Evolutionary conservation across 2,329 filamentous ascomycete genomes (phyloP), one percentile per base, ranked within the genome.

Genomic region (Neopestalotiopsis sp.): DNA sequence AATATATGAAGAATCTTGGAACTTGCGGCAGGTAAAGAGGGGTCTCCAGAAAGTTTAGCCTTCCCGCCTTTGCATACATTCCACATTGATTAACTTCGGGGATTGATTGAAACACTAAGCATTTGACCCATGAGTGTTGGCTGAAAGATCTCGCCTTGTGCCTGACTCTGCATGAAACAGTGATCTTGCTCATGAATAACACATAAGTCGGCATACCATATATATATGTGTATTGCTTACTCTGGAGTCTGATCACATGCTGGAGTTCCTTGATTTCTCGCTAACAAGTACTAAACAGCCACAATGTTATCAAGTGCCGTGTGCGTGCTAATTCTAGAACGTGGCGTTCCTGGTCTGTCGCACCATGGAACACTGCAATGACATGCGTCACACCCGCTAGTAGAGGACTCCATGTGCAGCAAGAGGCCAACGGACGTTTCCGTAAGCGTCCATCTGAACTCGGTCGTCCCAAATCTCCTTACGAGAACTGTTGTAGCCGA

Each of bases 271-370:
- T 7, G 9, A n/a, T 20, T 53, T 9, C n/a, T 53, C 45, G 10
- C 45, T 17, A 53, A 17, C 45, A 53, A 53, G 45, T 17, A n/a
- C 45, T 53, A 53, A n/a, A 53, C 17, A 53, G 45, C 17, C 7
- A 53, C 20, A 53, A 20, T 53, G 6, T 53, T 53, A 53, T 53
- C 45, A 20, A 53, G n/a, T 53, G 45, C 45, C 45, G 45, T 24
- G 45, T 24, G 45, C n/a, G 45, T 53, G 17, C 45, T 53, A 53
- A 53, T 24, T 53, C 14, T 24, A 53, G 45, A 53, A 20, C 17
- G 45, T 53, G 45, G 45, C 45, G 45, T 53, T 53, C 45, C 45
- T 53, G 45, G 45, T 20, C 45, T 53, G 45, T 53, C 45, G 45
- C 45, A 53, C 45, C 45, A 53, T 7, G 17, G 45, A 17, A 17